Evolutionary conservation across 805 yeast species (phyloP).

Genomic region (Yamadazyma akitaensis): DNA sequence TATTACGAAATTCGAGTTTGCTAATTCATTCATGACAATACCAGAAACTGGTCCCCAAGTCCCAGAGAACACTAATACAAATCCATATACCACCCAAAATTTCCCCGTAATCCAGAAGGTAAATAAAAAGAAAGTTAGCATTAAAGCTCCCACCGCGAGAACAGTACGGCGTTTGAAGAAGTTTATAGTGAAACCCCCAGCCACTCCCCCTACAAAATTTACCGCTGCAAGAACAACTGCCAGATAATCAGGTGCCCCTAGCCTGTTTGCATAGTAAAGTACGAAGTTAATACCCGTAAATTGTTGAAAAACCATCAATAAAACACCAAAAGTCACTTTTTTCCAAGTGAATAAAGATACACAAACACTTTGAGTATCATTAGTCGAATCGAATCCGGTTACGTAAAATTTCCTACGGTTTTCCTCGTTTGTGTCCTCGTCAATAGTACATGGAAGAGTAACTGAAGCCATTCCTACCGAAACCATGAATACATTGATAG

Average conservation of each 20-base stretch:
- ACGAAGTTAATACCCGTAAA: constrained; percentile 33
- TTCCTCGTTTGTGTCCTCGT: constrained; percentile 6
- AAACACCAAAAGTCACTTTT: constrained; percentile 19
- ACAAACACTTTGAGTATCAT: background rate
- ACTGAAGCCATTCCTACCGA: constrained; percentile 3
- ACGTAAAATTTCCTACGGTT: constrained; percentile 3
- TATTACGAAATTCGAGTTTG: constrained; percentile 21
- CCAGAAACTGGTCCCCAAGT: constrained; percentile 35
- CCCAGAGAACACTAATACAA: constrained; percentile 11
- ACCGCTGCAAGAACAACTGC: constrained; percentile 8
- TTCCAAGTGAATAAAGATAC: constrained; percentile 4
- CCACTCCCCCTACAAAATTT: constrained; percentile 12
- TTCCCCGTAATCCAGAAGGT: constrained; percentile 1
- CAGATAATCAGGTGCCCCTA: constrained; percentile 4
- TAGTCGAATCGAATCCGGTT: background rate
- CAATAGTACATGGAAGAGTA: constrained; percentile 8
- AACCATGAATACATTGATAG: constrained; percentile 5
- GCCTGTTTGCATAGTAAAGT: constrained; percentile 26
- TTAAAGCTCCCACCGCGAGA: constrained; percentile 6
- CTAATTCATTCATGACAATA: constrained; percentile 20
- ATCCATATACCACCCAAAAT: constrained; percentile 2
- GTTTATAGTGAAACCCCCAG: constrained; percentile 3
- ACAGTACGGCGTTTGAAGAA: constrained; percentile 6
- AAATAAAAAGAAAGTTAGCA: background rate
- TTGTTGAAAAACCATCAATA: constrained; percentile 31